Evolutionary conservation across 2,329 filamentous ascomycete genomes (phyloP).

Genomic region (Penicillium sp.): DNA sequence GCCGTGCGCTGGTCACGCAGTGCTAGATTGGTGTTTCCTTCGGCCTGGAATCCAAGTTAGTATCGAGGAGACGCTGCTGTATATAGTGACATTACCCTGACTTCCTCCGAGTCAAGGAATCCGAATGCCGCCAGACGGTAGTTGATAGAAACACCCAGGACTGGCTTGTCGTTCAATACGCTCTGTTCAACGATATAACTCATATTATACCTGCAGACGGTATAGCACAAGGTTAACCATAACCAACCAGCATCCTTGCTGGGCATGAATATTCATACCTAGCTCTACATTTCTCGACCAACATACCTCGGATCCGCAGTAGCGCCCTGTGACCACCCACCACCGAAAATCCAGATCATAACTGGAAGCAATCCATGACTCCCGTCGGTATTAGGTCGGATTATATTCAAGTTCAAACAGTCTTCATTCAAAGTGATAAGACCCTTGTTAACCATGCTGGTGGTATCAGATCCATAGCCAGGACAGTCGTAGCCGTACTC

Average conservation of each 20-base stretch:
- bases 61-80: neutral
- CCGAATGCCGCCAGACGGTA: slow-evolving; percentile 31
- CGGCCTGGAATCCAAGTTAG: slow-evolving; percentile 13
- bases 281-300: neutral
- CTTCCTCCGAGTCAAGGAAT: slow-evolving; percentile 31
- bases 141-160: slow-evolving; percentile 32
- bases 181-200: slow-evolving; percentile 30
- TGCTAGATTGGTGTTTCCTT: slow-evolving; percentile 28
- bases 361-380: slow-evolving; percentile 19
- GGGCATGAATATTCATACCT: neutral
- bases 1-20: slow-evolving; percentile 34
- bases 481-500: slow-evolving; percentile 32
- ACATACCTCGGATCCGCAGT: slow-evolving; percentile 30
- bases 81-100: slow-evolving; percentile 16
- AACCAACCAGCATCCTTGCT: neutral
- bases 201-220: slow-evolving; percentile 28
- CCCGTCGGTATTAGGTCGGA: slow-evolving; percentile 13
- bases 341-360: slow-evolving; percentile 32
- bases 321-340: slow-evolving; percentile 30
- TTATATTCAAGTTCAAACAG: slow-evolving; percentile 28
- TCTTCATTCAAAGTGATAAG: slow-evolving; percentile 22
- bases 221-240: neutral
- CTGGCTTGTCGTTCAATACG: slow-evolving; percentile 24
- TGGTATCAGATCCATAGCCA: slow-evolving; percentile 29
- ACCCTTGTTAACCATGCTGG: slow-evolving; percentile 18